A percentile compares a stretch with the other conserved stretches of the same genome.
phyloP scores from a whole-genome alignment of 352 stramenopile species.

The Phytophthora syringae region DNA sequence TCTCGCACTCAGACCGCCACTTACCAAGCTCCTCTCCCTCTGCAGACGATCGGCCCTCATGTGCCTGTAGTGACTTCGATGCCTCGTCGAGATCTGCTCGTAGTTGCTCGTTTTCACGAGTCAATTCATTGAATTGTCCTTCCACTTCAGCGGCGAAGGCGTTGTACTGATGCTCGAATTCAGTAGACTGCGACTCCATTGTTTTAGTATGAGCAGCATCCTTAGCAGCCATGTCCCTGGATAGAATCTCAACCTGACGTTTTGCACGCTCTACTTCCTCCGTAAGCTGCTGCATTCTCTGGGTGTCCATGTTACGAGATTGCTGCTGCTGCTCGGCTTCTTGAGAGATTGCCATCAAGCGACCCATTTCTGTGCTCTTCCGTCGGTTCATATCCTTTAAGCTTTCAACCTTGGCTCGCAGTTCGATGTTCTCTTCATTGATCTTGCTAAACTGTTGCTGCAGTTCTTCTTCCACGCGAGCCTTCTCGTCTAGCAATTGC shows the following conservation, averaged over 20 bases:
- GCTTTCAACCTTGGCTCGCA: slow-evolving; percentile 52
- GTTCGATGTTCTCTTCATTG: slow-evolving; percentile 47
- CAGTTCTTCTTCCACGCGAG: slow-evolving; percentile 46
- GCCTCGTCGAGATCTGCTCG: slow-evolving; percentile 52
- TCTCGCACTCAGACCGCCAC: slow-evolving; percentile 58
- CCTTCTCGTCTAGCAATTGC: slow-evolving; percentile 57
- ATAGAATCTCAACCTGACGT: slow-evolving; percentile 49
- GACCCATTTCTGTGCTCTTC: slow-evolving; percentile 62
- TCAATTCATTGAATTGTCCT: slow-evolving; percentile 54
- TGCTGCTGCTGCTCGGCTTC: slow-evolving; percentile 42
- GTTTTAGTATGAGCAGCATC: slow-evolving; percentile 51
- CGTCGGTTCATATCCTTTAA: slow-evolving; percentile 56
- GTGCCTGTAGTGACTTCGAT: slow-evolving; percentile 45
- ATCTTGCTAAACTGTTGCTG: slow-evolving; percentile 43
- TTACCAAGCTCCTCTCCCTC: slow-evolving; percentile 54
- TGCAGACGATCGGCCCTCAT: slow-evolving; percentile 31
- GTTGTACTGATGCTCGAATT: slow-evolving; percentile 70
- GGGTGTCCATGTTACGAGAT: slow-evolving; percentile 26
- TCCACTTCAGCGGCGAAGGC: slow-evolving; percentile 61
- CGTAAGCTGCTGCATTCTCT: slow-evolving; percentile 48
- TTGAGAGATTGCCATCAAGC: slow-evolving; percentile 52
- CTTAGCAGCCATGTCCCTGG: slow-evolving; percentile 55
- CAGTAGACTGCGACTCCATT: slow-evolving; percentile 50
- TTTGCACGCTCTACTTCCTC: slow-evolving; percentile 46
- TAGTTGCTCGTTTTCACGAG: slow-evolving; percentile 62